phyloP scores from a whole-genome alignment of 2,329 filamentous ascomycete species.

The Hirsutella minnesotensis region DNA sequence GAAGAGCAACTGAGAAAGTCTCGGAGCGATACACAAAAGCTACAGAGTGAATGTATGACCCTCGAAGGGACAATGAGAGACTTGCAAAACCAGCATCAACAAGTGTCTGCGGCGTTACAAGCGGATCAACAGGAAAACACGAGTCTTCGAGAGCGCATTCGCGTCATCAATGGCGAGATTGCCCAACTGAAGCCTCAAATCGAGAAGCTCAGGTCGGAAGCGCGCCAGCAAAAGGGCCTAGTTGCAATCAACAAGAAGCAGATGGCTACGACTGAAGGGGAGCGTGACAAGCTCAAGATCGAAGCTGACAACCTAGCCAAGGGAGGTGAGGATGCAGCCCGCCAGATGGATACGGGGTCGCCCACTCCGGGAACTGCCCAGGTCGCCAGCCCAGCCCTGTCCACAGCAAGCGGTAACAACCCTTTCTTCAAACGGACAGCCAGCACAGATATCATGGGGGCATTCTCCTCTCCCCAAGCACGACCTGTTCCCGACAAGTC shows the following conservation, averaged over 20 bases:
- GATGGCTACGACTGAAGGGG: conserved; percentile 74
- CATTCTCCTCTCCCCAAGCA: conserved; percentile 36
- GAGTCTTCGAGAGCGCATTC: conserved; percentile 76
- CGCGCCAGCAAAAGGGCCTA: conserved; percentile 88
- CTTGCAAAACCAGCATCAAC: conserved; percentile 69
- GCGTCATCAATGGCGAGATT: conserved; percentile 70
- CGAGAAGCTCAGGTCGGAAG: conserved; percentile 85
- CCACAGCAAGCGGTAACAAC: conserved; percentile 69
- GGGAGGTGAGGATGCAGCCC: conserved; percentile 46
- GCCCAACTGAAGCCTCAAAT: conserved; percentile 77
- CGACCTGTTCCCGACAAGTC: conserved; percentile 48
- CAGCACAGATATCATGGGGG: conserved; percentile 47
- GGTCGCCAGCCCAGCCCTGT: conserved; percentile 58
- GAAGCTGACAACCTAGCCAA: conserved; percentile 62
- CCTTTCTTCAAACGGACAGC: conserved; percentile 77
- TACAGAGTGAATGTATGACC: conserved; percentile 73
- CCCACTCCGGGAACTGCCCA: conserved; percentile 32
- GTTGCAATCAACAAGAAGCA: conserved; percentile 99
- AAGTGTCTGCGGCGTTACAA: conserved; percentile 62
- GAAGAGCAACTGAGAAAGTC: conserved; percentile 72
- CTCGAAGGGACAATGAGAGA: conserved; percentile 74
- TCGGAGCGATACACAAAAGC: conserved; percentile 68
- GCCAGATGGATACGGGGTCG: conserved; percentile 40
- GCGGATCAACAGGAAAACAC: conserved; percentile 83
- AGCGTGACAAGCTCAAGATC: conserved; percentile 74